phyloP scores from a whole-genome alignment of 2,329 filamentous ascomycete genomes.

The Monilinia fructigena region DNA sequence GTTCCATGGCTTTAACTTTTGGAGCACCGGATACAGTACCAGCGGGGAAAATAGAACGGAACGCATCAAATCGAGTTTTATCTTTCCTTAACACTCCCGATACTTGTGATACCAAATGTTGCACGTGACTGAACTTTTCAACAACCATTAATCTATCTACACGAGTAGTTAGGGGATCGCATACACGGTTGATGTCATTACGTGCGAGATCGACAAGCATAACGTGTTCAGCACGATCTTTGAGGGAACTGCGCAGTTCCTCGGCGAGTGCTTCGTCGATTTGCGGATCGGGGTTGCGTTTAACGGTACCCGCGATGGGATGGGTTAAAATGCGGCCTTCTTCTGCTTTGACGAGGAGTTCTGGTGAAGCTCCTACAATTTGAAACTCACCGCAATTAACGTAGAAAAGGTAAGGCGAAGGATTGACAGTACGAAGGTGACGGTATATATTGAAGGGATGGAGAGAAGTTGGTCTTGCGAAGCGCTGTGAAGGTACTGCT shows the following conservation, averaged over 20 bases:
- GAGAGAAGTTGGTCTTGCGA: slow-evolving; percentile 82
- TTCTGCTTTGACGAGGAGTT: slow-evolving; percentile 90
- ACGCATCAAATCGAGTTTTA: slow-evolving; percentile 91
- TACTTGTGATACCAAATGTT: slow-evolving; percentile 95
- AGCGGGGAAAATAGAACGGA: slow-evolving; percentile 93
- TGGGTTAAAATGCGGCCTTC: slow-evolving; percentile 87
- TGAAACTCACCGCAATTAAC: slow-evolving; percentile 90
- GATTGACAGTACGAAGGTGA: slow-evolving; percentile 94
- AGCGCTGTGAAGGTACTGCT: slow-evolving; percentile 90
- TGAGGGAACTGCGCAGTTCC: slow-evolving; percentile 75
- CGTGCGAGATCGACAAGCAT: slow-evolving; percentile 96
- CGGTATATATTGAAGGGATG: slow-evolving; percentile 99
- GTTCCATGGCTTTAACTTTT: slow-evolving; percentile 94
- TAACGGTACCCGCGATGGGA: slow-evolving; percentile 94
- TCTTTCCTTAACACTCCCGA: slow-evolving; percentile 81
- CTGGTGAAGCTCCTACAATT: slow-evolving; percentile 91
- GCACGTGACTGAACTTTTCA: slow-evolving; percentile 92
- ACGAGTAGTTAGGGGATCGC: slow-evolving; percentile 82
- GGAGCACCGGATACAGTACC: slow-evolving; percentile 94
- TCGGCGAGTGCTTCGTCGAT: slow-evolving; percentile 79
- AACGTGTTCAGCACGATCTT: slow-evolving; percentile 92
- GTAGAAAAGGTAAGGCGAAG: slow-evolving; percentile 96
- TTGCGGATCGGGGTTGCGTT: slow-evolving; percentile 74
- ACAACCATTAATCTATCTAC: slow-evolving; percentile 95
- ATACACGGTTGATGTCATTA: slow-evolving; percentile 95